phyloP scores from a whole-genome alignment of 2,329 filamentous ascomycete genomes.

The Epichloe typhina region DNA sequence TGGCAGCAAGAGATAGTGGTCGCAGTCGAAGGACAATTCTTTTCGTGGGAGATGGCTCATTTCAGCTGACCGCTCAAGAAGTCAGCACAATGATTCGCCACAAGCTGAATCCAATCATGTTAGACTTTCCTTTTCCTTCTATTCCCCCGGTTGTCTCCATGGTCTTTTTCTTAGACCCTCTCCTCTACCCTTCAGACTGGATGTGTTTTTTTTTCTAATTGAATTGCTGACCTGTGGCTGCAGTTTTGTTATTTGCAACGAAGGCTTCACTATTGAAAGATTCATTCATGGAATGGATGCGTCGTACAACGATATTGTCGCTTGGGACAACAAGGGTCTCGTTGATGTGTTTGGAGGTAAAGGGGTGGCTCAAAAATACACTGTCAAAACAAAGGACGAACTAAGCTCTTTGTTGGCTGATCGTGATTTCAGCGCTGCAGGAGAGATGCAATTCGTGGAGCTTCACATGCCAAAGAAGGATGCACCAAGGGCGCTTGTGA shows the following conservation, averaged over 20 bases:
- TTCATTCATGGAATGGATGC: conserved; percentile 76
- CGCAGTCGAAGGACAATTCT: conserved; percentile 56
- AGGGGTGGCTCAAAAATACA: conserved; percentile 46
- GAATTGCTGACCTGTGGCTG: background rate
- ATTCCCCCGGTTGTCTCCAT: background rate
- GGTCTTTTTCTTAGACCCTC: background rate
- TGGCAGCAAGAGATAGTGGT: conserved; percentile 56
- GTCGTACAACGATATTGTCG: conserved; percentile 65
- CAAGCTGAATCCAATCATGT: conserved; percentile 63
- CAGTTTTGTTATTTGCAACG: conserved; percentile 73
- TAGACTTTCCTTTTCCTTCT: conserved; percentile 16
- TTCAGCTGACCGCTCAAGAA: conserved; percentile 77
- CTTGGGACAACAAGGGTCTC: conserved; percentile 61
- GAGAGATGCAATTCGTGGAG: conserved; percentile 59
- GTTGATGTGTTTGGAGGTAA: conserved; percentile 55
- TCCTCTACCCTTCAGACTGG: too few relatives aligned
- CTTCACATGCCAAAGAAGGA: conserved; percentile 70
- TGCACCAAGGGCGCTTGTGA: conserved; percentile 55
- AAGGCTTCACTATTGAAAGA: conserved; percentile 81
- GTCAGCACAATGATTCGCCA: conserved; percentile 72
- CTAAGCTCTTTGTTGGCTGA: conserved; percentile 52
- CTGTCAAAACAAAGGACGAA: conserved; percentile 56
- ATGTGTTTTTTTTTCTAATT: background rate
- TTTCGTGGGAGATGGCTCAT: conserved; percentile 79
- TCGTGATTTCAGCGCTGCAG: conserved; percentile 45